phyloP scores from a whole-genome alignment of 352 stramenopile genomes.

The Plasmopara muralis region DNA sequence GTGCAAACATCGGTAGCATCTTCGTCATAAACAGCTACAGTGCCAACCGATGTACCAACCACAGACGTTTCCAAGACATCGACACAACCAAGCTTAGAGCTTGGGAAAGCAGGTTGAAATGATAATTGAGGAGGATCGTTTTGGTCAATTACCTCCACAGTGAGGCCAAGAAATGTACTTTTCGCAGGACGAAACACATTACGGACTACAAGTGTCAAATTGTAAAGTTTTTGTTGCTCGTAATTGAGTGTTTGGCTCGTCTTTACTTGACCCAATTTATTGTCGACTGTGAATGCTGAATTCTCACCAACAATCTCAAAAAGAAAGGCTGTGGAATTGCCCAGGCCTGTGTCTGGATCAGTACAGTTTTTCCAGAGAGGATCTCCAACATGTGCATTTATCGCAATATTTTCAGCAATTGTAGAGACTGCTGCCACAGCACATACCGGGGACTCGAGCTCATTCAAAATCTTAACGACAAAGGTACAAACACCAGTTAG shows the following conservation, averaged over 20 bases:
- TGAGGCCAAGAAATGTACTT: constrained; percentile 10
- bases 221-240: constrained; percentile 12
- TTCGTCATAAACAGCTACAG: constrained; percentile 17
- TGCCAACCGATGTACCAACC: constrained; percentile 14
- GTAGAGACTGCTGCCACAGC: not conserved
- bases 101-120: constrained; percentile 13
- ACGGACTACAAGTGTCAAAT: constrained; percentile 9
- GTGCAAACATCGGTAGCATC: constrained; percentile 14
- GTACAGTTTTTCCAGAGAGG: constrained; percentile 36
- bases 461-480: constrained; percentile 37
- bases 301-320: constrained; percentile 32
- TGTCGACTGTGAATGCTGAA: constrained; percentile 6
- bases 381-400: constrained; percentile 21
- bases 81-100: not conserved
- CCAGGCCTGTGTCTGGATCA: constrained; percentile 34
- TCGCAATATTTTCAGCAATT: constrained; percentile 26
- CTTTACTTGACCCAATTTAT: constrained; percentile 9
- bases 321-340: constrained; percentile 16
- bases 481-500: constrained; percentile 29
- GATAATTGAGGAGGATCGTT: constrained; percentile 13
- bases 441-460: constrained; percentile 20
- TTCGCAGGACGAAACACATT: constrained; percentile 16
- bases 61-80: constrained; percentile 12
- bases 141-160: constrained; percentile 9
- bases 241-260: constrained; percentile 12